Conservation (phyloP, 139 green algal genomes). For the Chlorella sp. region DNA sequence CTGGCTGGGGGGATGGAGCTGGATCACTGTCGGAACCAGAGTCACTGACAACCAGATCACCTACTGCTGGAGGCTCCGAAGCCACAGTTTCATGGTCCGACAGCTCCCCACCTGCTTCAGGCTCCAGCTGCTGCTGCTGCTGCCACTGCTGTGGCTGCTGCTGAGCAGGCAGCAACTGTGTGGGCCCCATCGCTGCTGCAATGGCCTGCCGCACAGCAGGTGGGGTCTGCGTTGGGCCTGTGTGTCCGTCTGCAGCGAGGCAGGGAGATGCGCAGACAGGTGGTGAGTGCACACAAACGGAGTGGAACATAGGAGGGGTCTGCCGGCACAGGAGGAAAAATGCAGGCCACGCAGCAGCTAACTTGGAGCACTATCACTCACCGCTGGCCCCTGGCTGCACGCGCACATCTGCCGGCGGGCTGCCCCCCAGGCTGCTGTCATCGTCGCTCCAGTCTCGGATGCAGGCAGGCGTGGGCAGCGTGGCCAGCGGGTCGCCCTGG, state of each 20-base stretch:
- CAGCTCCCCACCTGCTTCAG: neutral
- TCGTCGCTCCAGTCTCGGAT: constrained; percentile 23
- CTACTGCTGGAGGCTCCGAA: neutral
- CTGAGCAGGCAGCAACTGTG: neutral
- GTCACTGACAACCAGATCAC: neutral
- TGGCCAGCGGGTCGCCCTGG: neutral
- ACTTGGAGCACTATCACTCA: no score
- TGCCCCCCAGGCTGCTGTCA: neutral
- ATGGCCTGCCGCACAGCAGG: neutral
- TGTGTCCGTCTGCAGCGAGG: no score
- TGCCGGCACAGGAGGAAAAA: neutral
- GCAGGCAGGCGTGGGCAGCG: constrained; percentile 17
- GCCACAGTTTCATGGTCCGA: neutral
- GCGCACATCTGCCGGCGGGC: neutral
- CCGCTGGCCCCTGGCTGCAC: neutral
- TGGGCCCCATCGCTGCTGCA: neutral
- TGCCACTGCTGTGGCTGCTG: neutral
- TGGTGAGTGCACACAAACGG: no score
- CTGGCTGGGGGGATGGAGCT: neutral
- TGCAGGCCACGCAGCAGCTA: neutral
- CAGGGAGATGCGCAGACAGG: no score
- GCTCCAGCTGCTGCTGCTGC: neutral
- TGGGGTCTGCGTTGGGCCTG: constrained; percentile 10
- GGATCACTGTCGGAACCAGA: neutral
- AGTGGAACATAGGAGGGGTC: no score